phyloP scores from a whole-genome alignment of 306 rosid species.

The Acacia acuminata region DNA sequence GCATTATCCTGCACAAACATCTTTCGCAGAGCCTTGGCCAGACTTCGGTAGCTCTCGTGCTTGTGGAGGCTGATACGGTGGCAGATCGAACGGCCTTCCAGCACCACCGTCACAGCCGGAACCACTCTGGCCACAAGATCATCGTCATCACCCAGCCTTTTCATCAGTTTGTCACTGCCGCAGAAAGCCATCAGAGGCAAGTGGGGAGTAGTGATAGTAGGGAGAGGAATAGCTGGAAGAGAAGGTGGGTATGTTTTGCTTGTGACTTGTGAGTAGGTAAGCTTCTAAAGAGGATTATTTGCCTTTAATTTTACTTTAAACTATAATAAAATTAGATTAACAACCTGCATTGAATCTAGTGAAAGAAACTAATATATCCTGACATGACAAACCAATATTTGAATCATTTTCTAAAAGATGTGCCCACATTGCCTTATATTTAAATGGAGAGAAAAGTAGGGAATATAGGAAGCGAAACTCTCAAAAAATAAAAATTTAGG shows the following conservation, averaged over 20 bases:
- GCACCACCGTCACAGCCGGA: conserved; percentile 81
- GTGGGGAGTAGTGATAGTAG: not conserved
- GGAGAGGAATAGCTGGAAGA: not conserved
- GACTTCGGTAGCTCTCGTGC: conserved; percentile 75
- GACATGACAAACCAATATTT: too few species aligned
- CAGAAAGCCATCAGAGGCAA: conserved; percentile 8
- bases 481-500: too few species aligned
- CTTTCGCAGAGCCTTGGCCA: conserved; percentile 70
- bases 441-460: too few species aligned
- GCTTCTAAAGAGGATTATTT: too few species aligned
- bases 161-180: conserved; percentile 6
- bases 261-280: not conserved
- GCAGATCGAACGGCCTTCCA: conserved; percentile 92
- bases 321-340: too few species aligned
- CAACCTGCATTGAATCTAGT: too few species aligned
- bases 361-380: too few species aligned
- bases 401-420: too few species aligned
- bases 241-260: not conserved
- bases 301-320: too few species aligned
- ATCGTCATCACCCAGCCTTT: conserved; percentile 36
- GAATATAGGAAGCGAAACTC: too few species aligned
- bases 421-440: too few species aligned
- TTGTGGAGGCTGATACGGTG: conserved; percentile 86
- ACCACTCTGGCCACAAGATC: conserved; percentile 58
- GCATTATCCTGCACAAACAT: conserved; percentile 62